Conservation (phyloP, 805 yeast genomes). For the Hanseniaspora clermontiae region DNA sequence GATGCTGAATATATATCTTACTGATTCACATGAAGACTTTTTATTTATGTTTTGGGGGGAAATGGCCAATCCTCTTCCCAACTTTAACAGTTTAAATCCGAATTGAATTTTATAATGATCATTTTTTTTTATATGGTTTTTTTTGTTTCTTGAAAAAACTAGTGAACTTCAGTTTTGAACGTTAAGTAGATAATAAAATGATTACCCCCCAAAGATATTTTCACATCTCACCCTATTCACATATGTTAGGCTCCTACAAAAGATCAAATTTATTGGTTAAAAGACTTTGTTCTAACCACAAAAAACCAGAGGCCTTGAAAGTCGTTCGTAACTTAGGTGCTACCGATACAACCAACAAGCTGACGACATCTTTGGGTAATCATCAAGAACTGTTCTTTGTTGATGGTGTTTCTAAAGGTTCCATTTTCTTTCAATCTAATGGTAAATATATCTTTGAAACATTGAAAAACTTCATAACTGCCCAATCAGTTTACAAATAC, state of each 20-base stretch:
- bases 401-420: slow-evolving; percentile 79
- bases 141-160: too few species aligned
- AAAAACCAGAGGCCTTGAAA: neutral
- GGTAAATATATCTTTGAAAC: slow-evolving; percentile 81
- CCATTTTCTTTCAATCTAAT: slow-evolving; percentile 81
- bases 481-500: slow-evolving; percentile 55
- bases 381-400: slow-evolving; percentile 67
- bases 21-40: neutral
- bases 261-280: neutral
- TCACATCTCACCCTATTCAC: neutral
- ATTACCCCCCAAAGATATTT: too few species aligned
- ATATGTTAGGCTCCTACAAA: neutral
- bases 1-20: slow-evolving; percentile 66
- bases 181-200: too few species aligned
- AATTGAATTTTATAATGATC: too few species aligned
- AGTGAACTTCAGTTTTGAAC: too few species aligned
- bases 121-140: too few species aligned
- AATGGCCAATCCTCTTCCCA: too few species aligned
- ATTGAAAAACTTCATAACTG: slow-evolving; percentile 67
- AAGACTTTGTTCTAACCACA: neutral
- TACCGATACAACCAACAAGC: slow-evolving; percentile 7
- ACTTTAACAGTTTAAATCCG: too few species aligned
- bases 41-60: too few species aligned
- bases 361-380: slow-evolving; percentile 26
- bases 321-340: neutral